phyloP scores from a whole-genome alignment of 352 stramenopile genomes.

The Phytophthora agathidicida region DNA sequence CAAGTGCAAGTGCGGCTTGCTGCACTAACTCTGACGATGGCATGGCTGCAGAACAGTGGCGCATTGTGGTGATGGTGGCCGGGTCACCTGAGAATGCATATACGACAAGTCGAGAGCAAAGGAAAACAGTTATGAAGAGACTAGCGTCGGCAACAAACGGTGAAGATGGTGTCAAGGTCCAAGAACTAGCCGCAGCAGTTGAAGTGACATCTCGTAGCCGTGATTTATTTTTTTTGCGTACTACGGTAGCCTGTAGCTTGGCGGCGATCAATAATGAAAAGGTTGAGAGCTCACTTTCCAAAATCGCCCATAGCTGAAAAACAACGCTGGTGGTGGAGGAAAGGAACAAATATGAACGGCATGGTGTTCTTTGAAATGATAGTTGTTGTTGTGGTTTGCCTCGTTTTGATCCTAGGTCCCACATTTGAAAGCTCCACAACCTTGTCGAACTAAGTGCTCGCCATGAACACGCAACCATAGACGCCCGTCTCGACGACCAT shows the following conservation, averaged over 20 bases:
- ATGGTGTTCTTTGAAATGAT: constrained; percentile 8
- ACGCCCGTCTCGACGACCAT: constrained; percentile 34
- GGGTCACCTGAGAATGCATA: constrained; percentile 2
- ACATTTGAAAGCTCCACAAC: not conserved
- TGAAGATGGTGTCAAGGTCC: no score
- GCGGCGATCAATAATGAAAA: constrained; percentile 6
- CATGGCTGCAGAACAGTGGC: not conserved
- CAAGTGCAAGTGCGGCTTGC: constrained; percentile 35
- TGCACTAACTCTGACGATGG: constrained; percentile 21
- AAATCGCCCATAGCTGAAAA: no score
- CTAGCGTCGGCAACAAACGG: constrained; percentile 6
- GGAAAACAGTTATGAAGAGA: not conserved
- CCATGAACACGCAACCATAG: constrained; percentile 47
- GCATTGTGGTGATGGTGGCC: not conserved
- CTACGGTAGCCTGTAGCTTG: constrained; percentile 6
- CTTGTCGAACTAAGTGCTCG: constrained; percentile 26
- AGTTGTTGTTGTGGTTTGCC: constrained; percentile 12
- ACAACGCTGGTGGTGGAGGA: not conserved
- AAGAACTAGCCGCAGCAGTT: no score
- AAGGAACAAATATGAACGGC: constrained; percentile 4
- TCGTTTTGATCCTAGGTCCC: constrained; percentile 2
- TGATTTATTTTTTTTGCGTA: constrained; percentile 10
- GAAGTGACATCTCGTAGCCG: no score
- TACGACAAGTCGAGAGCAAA: not conserved
- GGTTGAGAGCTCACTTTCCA: constrained; percentile 11